Evolutionary conservation across 352 stramenopile species (phyloP), one percentile per base, ranked within the genome.

Genomic region (Sclerospora graminicola): DNA sequence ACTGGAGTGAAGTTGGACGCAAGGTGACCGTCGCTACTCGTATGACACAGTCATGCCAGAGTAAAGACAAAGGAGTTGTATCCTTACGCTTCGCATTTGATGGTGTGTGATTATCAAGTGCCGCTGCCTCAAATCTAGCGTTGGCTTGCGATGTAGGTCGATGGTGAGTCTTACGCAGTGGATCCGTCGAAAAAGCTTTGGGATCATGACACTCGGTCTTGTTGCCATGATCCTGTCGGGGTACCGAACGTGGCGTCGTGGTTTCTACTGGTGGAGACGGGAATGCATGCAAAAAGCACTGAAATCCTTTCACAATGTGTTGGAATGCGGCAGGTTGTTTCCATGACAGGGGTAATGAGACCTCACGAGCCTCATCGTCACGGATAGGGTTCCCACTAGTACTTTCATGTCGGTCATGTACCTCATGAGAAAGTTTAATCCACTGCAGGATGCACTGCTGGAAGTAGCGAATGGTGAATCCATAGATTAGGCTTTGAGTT

Each of bases 301-400:
- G 72, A 24, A 90, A 57, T 21, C 78, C 78, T 41, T 85, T 86
- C 32, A 90, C 70, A 49, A 88, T 78, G 40, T 90, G 88, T 46
- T 88, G 73, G 30, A 81, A 75, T 2, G 69, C 72, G 19, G 57
- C 55, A 0, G 53, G 49, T 20, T 78, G 63, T 35, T 74, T 68
- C 31, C 60, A 62, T 35, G 47, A 10, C 36, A 54, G 16, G 7
- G 48, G 48, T 18, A 48, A 37, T 2, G 52, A 58, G 21, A 39
- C 19, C 14, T 52, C 41, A 19, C 58, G 29, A 10, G 45, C 41
- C 43, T 63, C 46, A 26, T 39, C 33, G 19, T 62, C 55, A 20
- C 42, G 45, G 14, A 62, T 20, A 23, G 58, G 54, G 9, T 58
- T 48, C 18, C 47, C 43, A 23, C 45, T 42, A 36, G 28, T 45